Conservation (phyloP, 305 asterid genomes). For the Plantago coronopus region DNA sequence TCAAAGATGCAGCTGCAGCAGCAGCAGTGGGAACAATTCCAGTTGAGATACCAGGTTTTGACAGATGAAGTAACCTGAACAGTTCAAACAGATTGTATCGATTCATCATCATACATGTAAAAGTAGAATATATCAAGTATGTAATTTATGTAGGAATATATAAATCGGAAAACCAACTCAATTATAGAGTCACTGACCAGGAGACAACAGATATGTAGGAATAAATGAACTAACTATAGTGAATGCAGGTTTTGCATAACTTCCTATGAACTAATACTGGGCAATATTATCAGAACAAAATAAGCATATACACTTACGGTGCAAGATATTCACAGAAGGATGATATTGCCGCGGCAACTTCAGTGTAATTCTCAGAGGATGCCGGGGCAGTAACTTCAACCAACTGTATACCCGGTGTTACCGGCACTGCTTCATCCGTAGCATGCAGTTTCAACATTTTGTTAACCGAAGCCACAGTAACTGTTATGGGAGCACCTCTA, state of each 20-base stretch:
- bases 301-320: slow-evolving; percentile 57
- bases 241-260: not conserved
- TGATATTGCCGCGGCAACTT: slow-evolving; percentile 66
- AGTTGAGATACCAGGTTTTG: slow-evolving; percentile 74
- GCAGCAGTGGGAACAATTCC: slow-evolving; percentile 95
- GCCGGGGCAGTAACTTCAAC: slow-evolving; percentile 95
- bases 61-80: slow-evolving; percentile 85
- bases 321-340: slow-evolving; percentile 94
- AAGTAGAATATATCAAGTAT: not conserved
- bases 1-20: slow-evolving; percentile 88
- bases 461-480: slow-evolving; percentile 74
- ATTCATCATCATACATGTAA: slow-evolving; percentile 1
- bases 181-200: slow-evolving; percentile 6
- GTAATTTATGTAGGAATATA: not conserved
- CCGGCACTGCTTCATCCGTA: slow-evolving; percentile 80
- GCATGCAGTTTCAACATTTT: slow-evolving; percentile 90
- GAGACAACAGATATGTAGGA: not conserved
- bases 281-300: not conserved
- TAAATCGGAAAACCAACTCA: slow-evolving; percentile 3
- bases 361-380: slow-evolving; percentile 76
- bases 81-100: not conserved
- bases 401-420: slow-evolving; percentile 87
- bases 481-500: slow-evolving; percentile 78
- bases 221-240: slow-evolving; percentile 2
- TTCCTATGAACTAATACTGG: slow-evolving; percentile 3